Percentiles rank a stretch among this genome's conserved stretches.
Conservation (phyloP, 2,329 filamentous ascomycete species). For the Aspergillus fumigatiaffinis region DNA sequence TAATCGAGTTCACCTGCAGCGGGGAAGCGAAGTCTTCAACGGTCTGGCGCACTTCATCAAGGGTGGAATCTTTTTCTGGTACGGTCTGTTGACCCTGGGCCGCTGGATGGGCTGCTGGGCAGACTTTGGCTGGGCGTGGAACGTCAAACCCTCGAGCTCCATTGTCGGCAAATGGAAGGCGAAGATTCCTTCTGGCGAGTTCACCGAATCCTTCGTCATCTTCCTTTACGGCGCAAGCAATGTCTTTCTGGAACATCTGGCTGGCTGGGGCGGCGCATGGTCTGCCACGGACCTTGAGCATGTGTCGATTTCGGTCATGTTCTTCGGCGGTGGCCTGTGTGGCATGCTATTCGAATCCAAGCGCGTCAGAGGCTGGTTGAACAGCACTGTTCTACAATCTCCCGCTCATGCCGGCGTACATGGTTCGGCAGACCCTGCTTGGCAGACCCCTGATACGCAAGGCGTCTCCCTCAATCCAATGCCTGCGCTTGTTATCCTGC, state of each 20-base stretch:
- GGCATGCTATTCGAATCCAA: constrained; percentile 83
- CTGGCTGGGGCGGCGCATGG: constrained; percentile 67
- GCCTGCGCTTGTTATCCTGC: constrained; percentile 77
- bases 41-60: constrained; percentile 93
- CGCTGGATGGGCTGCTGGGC: constrained; percentile 88
- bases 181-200: constrained; percentile 71
- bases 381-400: constrained; percentile 45
- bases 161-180: constrained; percentile 60
- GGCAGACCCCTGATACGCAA: constrained; percentile 63
- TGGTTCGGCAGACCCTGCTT: constrained; percentile 46
- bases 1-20: constrained; percentile 44
- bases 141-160: constrained; percentile 63
- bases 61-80: constrained; percentile 91
- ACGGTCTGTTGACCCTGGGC: constrained; percentile 79
- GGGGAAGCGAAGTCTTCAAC: constrained; percentile 67
- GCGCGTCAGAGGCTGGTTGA: constrained; percentile 57
- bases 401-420: constrained; percentile 30
- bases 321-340: constrained; percentile 84
- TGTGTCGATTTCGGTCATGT: constrained; percentile 85
- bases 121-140: constrained; percentile 94
- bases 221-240: constrained; percentile 87
- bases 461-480: constrained; percentile 79
- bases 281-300: constrained; percentile 81
- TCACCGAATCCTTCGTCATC: constrained; percentile 83
- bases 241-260: constrained; percentile 86